Base-by-base conservation (phyloP, 2,329 filamentous ascomycete species). In the Fusarium sp. region DNA sequence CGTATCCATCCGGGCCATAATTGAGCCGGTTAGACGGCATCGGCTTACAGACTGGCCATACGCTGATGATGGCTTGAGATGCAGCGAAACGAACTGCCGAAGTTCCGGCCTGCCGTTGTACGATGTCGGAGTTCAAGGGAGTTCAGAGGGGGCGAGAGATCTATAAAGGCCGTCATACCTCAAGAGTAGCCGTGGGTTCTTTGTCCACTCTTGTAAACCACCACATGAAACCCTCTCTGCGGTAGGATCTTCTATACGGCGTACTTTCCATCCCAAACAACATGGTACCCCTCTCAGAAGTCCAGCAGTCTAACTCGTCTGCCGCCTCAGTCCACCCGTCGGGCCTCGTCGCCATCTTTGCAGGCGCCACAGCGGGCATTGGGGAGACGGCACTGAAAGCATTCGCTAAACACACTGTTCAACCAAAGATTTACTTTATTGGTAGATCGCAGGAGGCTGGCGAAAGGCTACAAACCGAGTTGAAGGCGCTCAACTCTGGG, bases 361-460 rank as follows among this genome's bases (percentile, higher is more conserved):
- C 87, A 5, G 86, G 87, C 36, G 87, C 83, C 30, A 89, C 87
- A 5, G 82, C 82, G 39, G 87, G 87, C n/a, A 87, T 89, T 44
- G 87, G 87, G 8, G 79, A 85, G 63, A 75, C 80, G 12, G 82
- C 85, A 0, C 75, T 88, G 15, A 84, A 82, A 54, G 75, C 81
- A 23, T 84, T 88, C 41, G 80, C 81, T 11, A 79, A 81, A 41
- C 71, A 82, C 16, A 75, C 83, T 3, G 61, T 68, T 3, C 73
- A 71, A 1, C 86, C 87, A 1, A 82, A 77, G 16, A 80, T 87
- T 31, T 89, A 90, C 73, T 80, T 88, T 39, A 68, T 89, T 40
- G 87, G 87, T 1, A 83, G 87, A 2, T 81, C 78, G 2, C 66
- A 80, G 65, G 64, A 71, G 15, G 79, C 80, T 1, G 81, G 78